Percentiles rank a stretch among this genome's conserved stretches.
These are phyloP conservation scores for Polysphondylium violaceum DNA, from an alignment of 78 protist species.

Conservation along the genomic window DNA sequence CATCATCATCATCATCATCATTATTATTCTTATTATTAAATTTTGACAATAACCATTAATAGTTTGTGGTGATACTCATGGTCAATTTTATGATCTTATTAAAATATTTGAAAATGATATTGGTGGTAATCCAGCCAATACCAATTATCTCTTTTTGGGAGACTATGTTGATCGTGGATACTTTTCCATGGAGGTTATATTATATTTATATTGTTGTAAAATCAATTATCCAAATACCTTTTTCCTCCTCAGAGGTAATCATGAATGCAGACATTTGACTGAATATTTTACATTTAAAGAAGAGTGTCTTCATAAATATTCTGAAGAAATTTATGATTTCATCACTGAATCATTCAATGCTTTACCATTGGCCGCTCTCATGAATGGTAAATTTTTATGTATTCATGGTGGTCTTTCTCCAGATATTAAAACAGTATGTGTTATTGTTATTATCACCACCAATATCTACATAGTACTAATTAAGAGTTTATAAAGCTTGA, in stretches of 20 bases:
- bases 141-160: constrained; percentile 95
- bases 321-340: constrained; percentile 90
- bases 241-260: constrained; percentile 97
- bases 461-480: not conserved
- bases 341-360: constrained; percentile 92
- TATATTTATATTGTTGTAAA: constrained; percentile 93
- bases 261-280: constrained; percentile 98
- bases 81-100: constrained; percentile 94
- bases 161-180: constrained; percentile 98
- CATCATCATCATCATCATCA: not conserved
- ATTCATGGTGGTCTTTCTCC: constrained; percentile 99
- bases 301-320: constrained; percentile 95
- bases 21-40: not conserved
- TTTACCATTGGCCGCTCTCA: constrained; percentile 97
- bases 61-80: constrained; percentile 96
- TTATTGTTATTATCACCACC: not conserved
- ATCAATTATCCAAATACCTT: constrained; percentile 91
- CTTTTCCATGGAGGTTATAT: constrained; percentile 88
- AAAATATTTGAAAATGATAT: constrained; percentile 89
- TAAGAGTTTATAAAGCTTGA: constrained; percentile 39
- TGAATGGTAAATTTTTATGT: constrained; percentile 94
- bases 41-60: not conserved
- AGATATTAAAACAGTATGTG: constrained; percentile 87
- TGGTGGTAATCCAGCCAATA: constrained; percentile 93
- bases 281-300: constrained; percentile 97